Conservation (phyloP, 176 grass and related monocot genomes). For the Oropetium thomaeum region DNA sequence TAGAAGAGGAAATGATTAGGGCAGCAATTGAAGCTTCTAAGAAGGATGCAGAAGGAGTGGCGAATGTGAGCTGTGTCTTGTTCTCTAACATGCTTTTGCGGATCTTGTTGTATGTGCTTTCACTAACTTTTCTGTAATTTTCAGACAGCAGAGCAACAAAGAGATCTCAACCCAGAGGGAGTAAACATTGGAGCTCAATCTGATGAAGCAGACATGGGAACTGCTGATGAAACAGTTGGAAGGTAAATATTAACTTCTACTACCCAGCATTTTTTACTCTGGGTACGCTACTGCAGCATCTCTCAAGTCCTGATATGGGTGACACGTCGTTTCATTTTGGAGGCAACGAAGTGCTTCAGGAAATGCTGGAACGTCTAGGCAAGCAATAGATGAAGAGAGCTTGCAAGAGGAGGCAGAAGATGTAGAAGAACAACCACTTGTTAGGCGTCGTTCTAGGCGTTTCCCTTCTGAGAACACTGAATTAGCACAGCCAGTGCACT, state of each 20-base stretch:
- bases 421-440: conserved; percentile 68
- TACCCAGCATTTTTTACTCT: conserved; percentile 12
- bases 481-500: conserved; percentile 19
- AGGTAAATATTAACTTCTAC: conserved; percentile 66
- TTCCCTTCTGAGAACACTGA: conserved; percentile 48
- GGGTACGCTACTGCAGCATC: neutral
- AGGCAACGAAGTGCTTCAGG: conserved; percentile 63
- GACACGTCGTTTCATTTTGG: conserved; percentile 46
- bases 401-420: conserved; percentile 72
- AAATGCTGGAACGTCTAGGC: conserved; percentile 53
- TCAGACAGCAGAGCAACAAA: conserved; percentile 47
- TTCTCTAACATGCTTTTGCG: conserved; percentile 12
- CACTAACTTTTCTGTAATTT: conserved; percentile 19
- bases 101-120: conserved; percentile 15
- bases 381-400: conserved; percentile 42
- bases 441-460: conserved; percentile 60
- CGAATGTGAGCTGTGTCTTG: conserved; percentile 47
- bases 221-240: conserved; percentile 29
- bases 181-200: conserved; percentile 41
- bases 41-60: conserved; percentile 58
- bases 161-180: conserved; percentile 34
- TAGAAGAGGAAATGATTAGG: conserved; percentile 96
- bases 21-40: conserved; percentile 96
- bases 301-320: conserved; percentile 21
- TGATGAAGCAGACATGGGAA: conserved; percentile 40